A percentile compares a stretch with the other conserved stretches of the same genome.
phyloP scores from a whole-genome alignment of 768 basidiomycete species.

The Tephrocybe sp. region DNA sequence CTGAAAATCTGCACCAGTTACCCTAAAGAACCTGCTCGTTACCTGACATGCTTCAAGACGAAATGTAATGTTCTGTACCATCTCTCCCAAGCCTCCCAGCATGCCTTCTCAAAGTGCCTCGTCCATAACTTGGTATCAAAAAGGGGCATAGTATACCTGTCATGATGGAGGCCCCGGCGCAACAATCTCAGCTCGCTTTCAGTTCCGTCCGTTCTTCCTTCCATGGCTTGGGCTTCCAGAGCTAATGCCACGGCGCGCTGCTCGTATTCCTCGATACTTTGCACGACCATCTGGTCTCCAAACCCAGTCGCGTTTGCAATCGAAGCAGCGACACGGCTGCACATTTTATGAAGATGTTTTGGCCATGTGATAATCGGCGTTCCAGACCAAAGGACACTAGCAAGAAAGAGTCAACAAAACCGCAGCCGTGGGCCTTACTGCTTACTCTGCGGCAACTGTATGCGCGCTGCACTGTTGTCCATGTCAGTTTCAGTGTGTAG shows the following conservation, averaged over 20 bases:
- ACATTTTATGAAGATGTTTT: constrained; percentile 3
- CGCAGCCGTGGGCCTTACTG: neutral
- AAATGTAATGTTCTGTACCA: neutral
- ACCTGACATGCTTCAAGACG: neutral
- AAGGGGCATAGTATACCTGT: constrained; percentile 5
- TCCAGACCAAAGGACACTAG: constrained; percentile 1
- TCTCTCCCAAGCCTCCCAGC: constrained; percentile 4
- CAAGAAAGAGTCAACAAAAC: neutral
- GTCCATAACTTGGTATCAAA: constrained; percentile 6
- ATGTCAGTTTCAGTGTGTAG: neutral
- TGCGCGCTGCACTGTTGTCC: constrained; percentile 2
- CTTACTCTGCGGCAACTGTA: constrained; percentile 2
- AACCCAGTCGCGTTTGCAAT: constrained; percentile 2
- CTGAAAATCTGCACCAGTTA: neutral
- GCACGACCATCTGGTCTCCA: constrained; percentile 1
- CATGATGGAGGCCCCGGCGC: neutral
- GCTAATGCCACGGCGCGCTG: neutral
- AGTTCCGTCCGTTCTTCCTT: neutral
- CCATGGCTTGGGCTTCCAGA: neutral
- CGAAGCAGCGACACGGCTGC: neutral
- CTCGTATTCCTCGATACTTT: neutral
- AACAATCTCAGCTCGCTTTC: neutral
- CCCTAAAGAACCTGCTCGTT: neutral
- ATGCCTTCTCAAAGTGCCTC: constrained; percentile 6
- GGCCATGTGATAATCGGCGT: constrained; percentile 2